Percentiles rank a stretch among this genome's conserved stretches.
These are phyloP conservation scores for Colletotrichum coccodes DNA, from an alignment of 2,329 filamentous ascomycete species.

Conservation along the genomic window DNA sequence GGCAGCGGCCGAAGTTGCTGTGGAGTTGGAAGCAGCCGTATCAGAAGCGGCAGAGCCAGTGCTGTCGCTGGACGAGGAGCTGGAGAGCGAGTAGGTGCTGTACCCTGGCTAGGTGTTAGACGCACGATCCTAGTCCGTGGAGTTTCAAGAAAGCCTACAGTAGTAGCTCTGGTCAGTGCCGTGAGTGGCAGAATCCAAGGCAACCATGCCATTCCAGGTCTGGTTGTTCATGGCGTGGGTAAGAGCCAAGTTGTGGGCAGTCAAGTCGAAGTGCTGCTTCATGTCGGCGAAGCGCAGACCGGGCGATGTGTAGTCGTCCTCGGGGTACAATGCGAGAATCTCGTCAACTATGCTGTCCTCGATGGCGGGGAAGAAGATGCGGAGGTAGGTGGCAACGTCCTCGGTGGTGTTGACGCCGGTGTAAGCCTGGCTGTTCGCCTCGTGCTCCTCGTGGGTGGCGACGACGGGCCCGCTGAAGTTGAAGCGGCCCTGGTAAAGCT, in stretches of 20 bases:
- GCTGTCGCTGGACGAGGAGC: neutral
- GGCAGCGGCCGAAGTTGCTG: neutral
- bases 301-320: constrained; percentile 2
- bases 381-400: constrained; percentile 51
- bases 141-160: neutral
- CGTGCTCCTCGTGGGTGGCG: constrained; percentile 44
- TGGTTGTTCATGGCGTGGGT: constrained; percentile 17
- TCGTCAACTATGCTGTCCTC: constrained; percentile 44
- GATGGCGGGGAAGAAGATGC: constrained; percentile 35
- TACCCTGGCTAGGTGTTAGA: neutral
- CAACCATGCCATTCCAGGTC: constrained; percentile 8
- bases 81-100: constrained; percentile 8
- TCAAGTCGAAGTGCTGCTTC: constrained; percentile 12
- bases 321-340: constrained; percentile 43
- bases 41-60: neutral
- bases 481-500: constrained; percentile 42
- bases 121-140: neutral
- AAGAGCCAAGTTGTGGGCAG: constrained; percentile 10
- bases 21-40: neutral
- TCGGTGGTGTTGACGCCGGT: constrained; percentile 54
- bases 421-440: constrained; percentile 58
- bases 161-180: constrained; percentile 22
- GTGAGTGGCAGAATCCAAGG: neutral
- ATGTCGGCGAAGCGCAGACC: constrained; percentile 16
- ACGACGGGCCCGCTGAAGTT: constrained; percentile 36